Evolutionary conservation across 192 early-diverging fungal species (phyloP), one percentile per base, ranked within the genome.

Genomic region (Borealophlyctis nickersoniae): DNA sequence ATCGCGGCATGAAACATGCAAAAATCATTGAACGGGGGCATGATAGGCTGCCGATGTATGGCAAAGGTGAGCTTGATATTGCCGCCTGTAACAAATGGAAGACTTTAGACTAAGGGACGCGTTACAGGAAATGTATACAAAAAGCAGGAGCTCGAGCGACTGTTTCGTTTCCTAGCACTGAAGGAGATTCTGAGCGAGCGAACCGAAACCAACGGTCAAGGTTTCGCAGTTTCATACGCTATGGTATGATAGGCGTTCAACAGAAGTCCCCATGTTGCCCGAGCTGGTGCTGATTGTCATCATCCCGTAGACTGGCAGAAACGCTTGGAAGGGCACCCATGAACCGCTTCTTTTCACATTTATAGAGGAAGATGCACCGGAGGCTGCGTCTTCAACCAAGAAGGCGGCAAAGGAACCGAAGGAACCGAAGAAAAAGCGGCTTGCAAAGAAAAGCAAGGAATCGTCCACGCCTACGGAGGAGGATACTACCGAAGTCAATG

Each of bases 161-260:
- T 96, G n/a, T 81, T 89, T 45, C 84, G 87, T 34, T 72, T 85
- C 19, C 67, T 96, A 62, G 77, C 87, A 1, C 45, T 79, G 16
- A 71, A 86, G 26, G 81, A 89, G 39, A 65, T 86, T 22, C 62
- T 96, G 0, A 78, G 74, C 28, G 89, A 93, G 67, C 71, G 77
- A 23, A 72, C 81, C 49, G 83, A 87, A 48, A 54, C 67, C 16
- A 87, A 87, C 56, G 73, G 71, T 9, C 78, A 81, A 56, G 87
- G 86, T 2, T 95, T 85, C 62, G 77, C 68, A 45, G 78, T 48
- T 39, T 66, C 78, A 1, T 91, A 92, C 67, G 77, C 86, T 2
- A 76, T 80, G 58, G 74, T 75, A 49, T 23, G 65, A 28, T 7
- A 0, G 16, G n/a, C n/a, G n/a, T n/a, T n/a, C n/a, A n/a, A n/a